Percentiles rank a stretch among this genome's conserved stretches.
Conservation (phyloP, 2,329 filamentous ascomycete genomes). For the Cladorrhinum sp. region DNA sequence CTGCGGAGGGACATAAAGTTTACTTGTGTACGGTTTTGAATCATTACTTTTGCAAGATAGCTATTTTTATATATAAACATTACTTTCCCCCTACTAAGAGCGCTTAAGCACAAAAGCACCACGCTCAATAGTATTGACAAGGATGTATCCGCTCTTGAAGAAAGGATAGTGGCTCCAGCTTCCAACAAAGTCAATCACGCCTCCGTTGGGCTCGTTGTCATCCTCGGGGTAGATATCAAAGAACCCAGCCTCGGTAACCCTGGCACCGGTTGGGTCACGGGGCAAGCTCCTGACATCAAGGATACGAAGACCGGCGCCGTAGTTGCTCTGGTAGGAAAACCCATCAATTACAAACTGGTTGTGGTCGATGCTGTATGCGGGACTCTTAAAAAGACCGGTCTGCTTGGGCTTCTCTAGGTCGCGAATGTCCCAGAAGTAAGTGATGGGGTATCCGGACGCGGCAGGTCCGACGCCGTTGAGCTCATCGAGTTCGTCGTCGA, state of each 20-base stretch:
- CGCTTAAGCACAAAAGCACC: slow-evolving; percentile 38
- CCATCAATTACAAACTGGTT: slow-evolving; percentile 44
- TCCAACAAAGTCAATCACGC: slow-evolving; percentile 37
- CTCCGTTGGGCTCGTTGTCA: slow-evolving; percentile 37
- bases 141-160: slow-evolving; percentile 37
- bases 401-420: slow-evolving; percentile 40
- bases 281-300: slow-evolving; percentile 34
- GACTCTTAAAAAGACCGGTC: slow-evolving; percentile 40
- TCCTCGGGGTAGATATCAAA: slow-evolving; percentile 50
- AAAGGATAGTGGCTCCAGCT: slow-evolving; percentile 46
- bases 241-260: slow-evolving; percentile 42
- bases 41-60: background rate
- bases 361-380: slow-evolving; percentile 41
- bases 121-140: slow-evolving; percentile 49
- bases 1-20: too few species aligned
- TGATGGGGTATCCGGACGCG: slow-evolving; percentile 42
- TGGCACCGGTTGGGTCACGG: slow-evolving; percentile 37
- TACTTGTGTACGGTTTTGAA: too few species aligned
- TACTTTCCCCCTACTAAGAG: background rate
- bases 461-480: slow-evolving; percentile 38
- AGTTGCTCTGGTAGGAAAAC: slow-evolving; percentile 45
- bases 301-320: slow-evolving; percentile 41
- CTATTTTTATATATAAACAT: background rate
- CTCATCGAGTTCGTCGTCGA: slow-evolving; percentile 55
- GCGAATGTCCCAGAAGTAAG: slow-evolving; percentile 49